These are phyloP conservation scores for Ogataea paradorogensis DNA, from an alignment of 805 yeast species.

Conservation along the genomic window DNA sequence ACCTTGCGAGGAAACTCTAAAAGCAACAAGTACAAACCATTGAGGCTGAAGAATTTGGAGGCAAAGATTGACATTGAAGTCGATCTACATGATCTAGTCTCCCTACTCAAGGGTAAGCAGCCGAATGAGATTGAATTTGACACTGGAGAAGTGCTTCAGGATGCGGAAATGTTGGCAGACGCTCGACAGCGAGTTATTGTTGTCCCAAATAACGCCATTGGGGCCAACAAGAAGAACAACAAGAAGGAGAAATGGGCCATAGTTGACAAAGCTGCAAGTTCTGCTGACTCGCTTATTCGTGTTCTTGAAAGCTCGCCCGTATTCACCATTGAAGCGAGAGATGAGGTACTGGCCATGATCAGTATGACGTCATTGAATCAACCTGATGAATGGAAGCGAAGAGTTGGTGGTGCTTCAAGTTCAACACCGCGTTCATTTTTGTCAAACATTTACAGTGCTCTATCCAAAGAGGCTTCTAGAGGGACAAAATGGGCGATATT, in stretches of 20 bases:
- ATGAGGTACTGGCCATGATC: conserved; percentile 83
- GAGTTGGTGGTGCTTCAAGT: conserved; percentile 79
- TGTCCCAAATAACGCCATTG: conserved; percentile 77
- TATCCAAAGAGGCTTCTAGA: conserved; percentile 68
- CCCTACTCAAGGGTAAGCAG: conserved; percentile 34
- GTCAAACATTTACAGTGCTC: conserved; percentile 64
- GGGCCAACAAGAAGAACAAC: conserved; percentile 71
- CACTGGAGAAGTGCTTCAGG: conserved; percentile 7
- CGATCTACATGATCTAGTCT: conserved; percentile 62
- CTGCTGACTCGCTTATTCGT: conserved; percentile 52
- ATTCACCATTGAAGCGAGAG: conserved; percentile 73
- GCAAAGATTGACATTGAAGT: conserved; percentile 68
- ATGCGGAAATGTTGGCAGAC: conserved; percentile 10
- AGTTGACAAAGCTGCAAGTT: conserved; percentile 69
- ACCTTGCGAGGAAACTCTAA: conserved; percentile 17
- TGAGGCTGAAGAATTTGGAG: conserved; percentile 64
- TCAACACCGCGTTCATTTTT: conserved; percentile 80
- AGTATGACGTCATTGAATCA: conserved; percentile 70
- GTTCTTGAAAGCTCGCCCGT: conserved; percentile 66
- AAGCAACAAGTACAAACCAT: conserved; percentile 66
- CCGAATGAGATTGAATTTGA: conserved; percentile 10
- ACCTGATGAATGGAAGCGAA: conserved; percentile 79
- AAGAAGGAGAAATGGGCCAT: conserved; percentile 73
- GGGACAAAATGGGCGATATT: conserved; percentile 76
- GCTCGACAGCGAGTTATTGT: conserved; percentile 55